Evolutionary conservation across 345 rosid species (phyloP).

Genomic region (Salix viminalis): DNA sequence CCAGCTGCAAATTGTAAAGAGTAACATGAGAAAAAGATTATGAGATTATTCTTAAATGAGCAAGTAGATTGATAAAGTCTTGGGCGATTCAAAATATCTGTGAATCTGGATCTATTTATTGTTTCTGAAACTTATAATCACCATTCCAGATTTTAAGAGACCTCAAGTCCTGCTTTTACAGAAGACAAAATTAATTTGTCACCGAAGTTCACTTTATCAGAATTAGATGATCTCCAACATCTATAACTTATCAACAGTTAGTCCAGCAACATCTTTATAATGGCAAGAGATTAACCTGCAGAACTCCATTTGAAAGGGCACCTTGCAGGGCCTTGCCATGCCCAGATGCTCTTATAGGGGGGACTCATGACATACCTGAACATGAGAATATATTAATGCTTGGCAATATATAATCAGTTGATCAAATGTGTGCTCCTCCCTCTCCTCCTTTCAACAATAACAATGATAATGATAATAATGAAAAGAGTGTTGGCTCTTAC

Average conservation of each 20-base stretch:
- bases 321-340: constrained; percentile 86
- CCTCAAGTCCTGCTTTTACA: not conserved
- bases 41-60: not conserved
- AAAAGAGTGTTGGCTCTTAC: constrained; percentile 31
- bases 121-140: not conserved
- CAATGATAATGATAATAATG: not conserved
- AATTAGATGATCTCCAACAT: not conserved
- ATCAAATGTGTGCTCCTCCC: not conserved
- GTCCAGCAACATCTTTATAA: not conserved
- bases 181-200: not conserved
- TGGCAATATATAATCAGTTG: not conserved
- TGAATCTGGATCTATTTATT: not conserved
- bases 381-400: constrained; percentile 7
- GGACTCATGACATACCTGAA: constrained; percentile 98
- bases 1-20: constrained; percentile 56
- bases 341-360: constrained; percentile 83
- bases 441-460: not conserved
- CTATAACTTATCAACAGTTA: not conserved
- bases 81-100: not conserved
- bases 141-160: not conserved
- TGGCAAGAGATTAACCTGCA: constrained; percentile 56
- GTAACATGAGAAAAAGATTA: constrained; percentile 9
- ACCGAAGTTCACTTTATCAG: not conserved
- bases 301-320: constrained; percentile 85
- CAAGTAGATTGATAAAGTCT: not conserved